Evolutionary conservation across 2,329 filamentous ascomycete genomes (phyloP), one percentile per base, ranked within the genome.

Genomic region (Colletotrichum tofieldiae): DNA sequence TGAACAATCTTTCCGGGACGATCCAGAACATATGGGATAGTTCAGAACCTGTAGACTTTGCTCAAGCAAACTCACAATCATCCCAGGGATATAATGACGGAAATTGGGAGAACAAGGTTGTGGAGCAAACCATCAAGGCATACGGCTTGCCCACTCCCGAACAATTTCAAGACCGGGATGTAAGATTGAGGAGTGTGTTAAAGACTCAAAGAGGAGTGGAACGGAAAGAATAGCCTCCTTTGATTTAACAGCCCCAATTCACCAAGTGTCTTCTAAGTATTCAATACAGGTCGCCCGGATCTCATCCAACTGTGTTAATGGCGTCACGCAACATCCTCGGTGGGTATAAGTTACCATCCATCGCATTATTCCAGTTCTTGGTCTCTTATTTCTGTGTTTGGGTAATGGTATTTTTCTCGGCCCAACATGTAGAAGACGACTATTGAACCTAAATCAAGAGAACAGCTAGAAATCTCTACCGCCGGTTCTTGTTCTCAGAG

Each of bases 1-100:
- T 52, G 32, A 63, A 29, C 9, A 63, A 63, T 20, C 60, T 63
- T 41, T 63, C 60, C 3, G 60, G 60, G 29, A 63, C 45, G 9
- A 39, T 63, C 1, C 60, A 63, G 32, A 32, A n/a, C n/a, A 49
- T 52, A 20, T 63, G 60, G 60, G 60, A 63, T 41, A 52, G 45
- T 41, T 63, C 45, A 5, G 32, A 63, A 7, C n/a, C 32, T 12
- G 45, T 63, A 12, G 41, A 20, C 1, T 58, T 51, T 63, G 6
- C 43, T 16, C 39, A 60, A 8, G 1, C 12, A 29, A 52, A 26
- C 20, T 14, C 3, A 32, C n/a, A 20, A 18, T 37, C 14, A 20
- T 8, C 16, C 3, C 20, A 12, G 8, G 14, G 20, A 32, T 5
- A 26, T 6, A 8, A 41, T 0, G 18, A 20, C 3, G 20, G 20